Conservation (phyloP, 1,139 yeast species). For the Suhomyces taliae region DNA sequence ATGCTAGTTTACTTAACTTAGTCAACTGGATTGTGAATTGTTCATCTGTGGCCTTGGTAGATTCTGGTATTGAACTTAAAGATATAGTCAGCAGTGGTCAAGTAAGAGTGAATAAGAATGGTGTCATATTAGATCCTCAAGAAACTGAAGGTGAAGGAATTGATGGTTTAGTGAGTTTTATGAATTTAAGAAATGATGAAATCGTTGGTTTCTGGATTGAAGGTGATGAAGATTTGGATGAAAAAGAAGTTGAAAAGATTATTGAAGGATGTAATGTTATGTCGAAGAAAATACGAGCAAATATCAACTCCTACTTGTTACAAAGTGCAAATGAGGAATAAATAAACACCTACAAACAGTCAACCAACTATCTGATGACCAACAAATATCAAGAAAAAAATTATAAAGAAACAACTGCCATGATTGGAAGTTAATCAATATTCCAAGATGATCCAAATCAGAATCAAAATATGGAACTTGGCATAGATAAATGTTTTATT, state of each 20-base stretch:
- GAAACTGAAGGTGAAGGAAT: conserved; percentile 21
- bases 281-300: conserved; percentile 47
- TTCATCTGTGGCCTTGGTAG: conserved; percentile 72
- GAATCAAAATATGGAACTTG: too few species aligned
- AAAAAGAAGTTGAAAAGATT: conserved; percentile 26
- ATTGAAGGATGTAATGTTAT: conserved; percentile 43
- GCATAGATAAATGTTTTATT: too few species aligned
- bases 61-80: conserved; percentile 76
- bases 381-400: too few species aligned
- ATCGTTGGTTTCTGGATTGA: conserved; percentile 60
- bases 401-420: too few species aligned
- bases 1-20: conserved; percentile 39
- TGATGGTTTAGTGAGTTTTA: conserved; percentile 50
- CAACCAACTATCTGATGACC: too few species aligned
- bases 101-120: conserved; percentile 25
- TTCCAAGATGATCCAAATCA: too few species aligned
- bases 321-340: conserved; percentile 4
- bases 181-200: conserved; percentile 54
- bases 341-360: too few species aligned
- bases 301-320: conserved; percentile 38
- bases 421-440: too few species aligned
- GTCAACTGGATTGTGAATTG: conserved; percentile 54
- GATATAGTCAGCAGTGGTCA: conserved; percentile 79
- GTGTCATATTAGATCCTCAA: conserved; percentile 21
- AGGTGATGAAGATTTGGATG: conserved; percentile 33